phyloP scores from a whole-genome alignment of 306 rosid species.

The Sesbania bispinosa region DNA sequence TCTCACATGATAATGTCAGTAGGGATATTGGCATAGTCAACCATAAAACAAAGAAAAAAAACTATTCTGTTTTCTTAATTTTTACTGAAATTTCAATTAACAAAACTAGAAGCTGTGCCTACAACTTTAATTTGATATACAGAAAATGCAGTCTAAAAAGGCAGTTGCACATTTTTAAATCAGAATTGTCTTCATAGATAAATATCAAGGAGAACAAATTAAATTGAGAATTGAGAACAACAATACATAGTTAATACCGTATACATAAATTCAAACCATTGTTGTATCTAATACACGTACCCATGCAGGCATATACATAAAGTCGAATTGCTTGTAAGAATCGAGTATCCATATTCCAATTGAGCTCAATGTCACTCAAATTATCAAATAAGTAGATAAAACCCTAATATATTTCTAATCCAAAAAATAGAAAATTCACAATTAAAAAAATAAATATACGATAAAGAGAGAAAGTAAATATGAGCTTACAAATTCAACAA shows the following conservation, averaged over 20 bases:
- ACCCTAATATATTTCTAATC: too few relatives aligned
- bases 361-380: too few relatives aligned
- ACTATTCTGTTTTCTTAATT: not conserved
- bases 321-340: too few relatives aligned
- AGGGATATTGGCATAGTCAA: not conserved
- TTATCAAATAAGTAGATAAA: too few relatives aligned
- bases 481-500: too few relatives aligned
- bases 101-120: not conserved
- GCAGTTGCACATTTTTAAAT: not conserved
- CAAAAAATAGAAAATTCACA: too few relatives aligned
- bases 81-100: not conserved
- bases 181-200: not conserved
- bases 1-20: not conserved
- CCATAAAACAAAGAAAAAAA: not conserved
- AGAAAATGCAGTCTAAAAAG: not conserved
- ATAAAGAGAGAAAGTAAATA: too few relatives aligned
- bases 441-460: too few relatives aligned
- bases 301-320: too few relatives aligned
- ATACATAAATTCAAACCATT: too few relatives aligned
- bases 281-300: too few relatives aligned
- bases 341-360: too few relatives aligned
- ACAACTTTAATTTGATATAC: not conserved
- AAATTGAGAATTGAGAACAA: not conserved
- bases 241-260: conserved; percentile 2
- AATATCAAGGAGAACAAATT: conserved; percentile 2